Evolutionary conservation across 2,329 filamentous ascomycete species (phyloP), one percentile per base, ranked within the genome.

Genomic region (Hymenoscyphus occultus): DNA sequence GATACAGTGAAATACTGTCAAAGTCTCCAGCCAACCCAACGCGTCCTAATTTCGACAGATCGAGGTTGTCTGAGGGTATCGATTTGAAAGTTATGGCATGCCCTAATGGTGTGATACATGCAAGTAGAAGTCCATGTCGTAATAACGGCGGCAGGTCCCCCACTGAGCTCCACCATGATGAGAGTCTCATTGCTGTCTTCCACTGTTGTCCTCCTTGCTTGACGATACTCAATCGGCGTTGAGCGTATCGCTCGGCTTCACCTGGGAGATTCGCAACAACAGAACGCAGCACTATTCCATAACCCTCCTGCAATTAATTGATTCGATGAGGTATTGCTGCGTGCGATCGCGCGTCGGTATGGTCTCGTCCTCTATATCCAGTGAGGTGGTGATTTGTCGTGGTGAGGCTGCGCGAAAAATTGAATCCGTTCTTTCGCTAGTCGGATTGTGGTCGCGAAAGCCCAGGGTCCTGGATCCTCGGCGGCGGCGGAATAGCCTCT

Each of bases 21-120:
- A 97, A 99, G 78, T 97, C 89, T 72, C 95, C 95, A 1, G 88
- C 90, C 65, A 99, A 83, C 63, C 91, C 93, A 70, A 97, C 88
- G 72, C 90, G 87, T 65, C 95, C 95, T 42, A 99, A 81, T 64
- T 87, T 81, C 35, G 84, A 85, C 65, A 97, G 84, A 75, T 96
- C 90, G 75, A 99, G 85, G 73, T 93, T 88, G 64, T 90, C 81
- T 14, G 86, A 80, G 2, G 91, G 86, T 48, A 86, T 83, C 14
- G 85, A 77, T 57, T 81, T 84, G 76, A 91, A 89, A 39, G 80
- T 82, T 67, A 88, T 78, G 48, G 85, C 85, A 31, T 77, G 74
- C 56, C 81, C 77, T 57, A 83, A 65, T 10, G 78, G 78, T 40
- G 77, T 73, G 22, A 80, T 77, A 39, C 63, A 70, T 56, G 65